Evolutionary conservation across 441 rosid genomes (phyloP), one percentile per base, ranked within the genome.

Genomic region (Euphorbia corollata): DNA sequence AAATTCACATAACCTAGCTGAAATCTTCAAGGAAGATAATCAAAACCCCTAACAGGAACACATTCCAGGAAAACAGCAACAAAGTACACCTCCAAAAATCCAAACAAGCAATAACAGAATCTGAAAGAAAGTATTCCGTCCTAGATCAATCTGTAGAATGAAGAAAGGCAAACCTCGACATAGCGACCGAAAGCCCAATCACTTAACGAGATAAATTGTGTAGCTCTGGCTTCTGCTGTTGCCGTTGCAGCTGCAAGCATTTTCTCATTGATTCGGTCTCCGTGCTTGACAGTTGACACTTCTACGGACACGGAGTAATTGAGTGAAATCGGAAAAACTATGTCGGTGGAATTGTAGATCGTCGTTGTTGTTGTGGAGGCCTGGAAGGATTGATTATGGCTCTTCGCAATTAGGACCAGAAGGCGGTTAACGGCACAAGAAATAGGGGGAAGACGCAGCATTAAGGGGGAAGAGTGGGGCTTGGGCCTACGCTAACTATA

Each of bases 141-240:
- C 59, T 24, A 13, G 10, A 24, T 12, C 15, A 24, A 57, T 11
- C 36, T 27, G 18, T 2, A 13, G 41, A 32, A 32, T 2, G 48
- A 24, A 6, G 20, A 18, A 24, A 15, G 9, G 61, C n/a, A 9
- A 41, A 84, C 88, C 88, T 86, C 65, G 84, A 80, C 91, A 84
- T 86, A 72, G 82, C 75, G 83, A 78, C 56, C 57, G 68, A 36
- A 27, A 27, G 8, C 2, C 41, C 54, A 4, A 41, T 59, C 68
- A 50, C 8, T 18, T 60, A 82, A 71, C 68, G 54, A 64, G 63
- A 65, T 0, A 64, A 59, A 38, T 20, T 10, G 39, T 8, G 68
- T 24, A 63, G 57, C 22, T 48, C 13, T 19, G 41, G 57, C 47
- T 13, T 20, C 23, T 32, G 59, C n/a, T 59, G 55, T 43, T 19